Evolutionary conservation across 1,284 basidiomycete genomes (phyloP), one percentile per base, ranked within the genome.

Genomic region (Butyriboletus appendiculatus): DNA sequence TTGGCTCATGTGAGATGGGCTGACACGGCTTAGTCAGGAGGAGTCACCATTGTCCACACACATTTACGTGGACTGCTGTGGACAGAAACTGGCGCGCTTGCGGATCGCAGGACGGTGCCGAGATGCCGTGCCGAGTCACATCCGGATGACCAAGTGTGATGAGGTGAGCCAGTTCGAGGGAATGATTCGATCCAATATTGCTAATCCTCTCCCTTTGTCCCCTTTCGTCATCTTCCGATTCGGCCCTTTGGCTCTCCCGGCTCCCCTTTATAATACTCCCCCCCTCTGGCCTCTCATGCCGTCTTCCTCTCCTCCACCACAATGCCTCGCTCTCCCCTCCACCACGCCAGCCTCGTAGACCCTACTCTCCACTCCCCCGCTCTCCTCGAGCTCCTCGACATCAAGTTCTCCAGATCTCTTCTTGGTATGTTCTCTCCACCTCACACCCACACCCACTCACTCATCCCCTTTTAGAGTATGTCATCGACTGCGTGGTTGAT

Each of bases 301-400:
- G 16, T 20, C 26, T 18, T 38, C 44, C 38, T 33, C 39, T 40
- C 6, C 48, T 5, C 33, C 45, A 50, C 45, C 8, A 37, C 57
- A 41, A 67, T 67, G 65, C 37, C 43, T 1, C 56, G 48, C 47
- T 76, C 74, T 2, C 71, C 79, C 8, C 55, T 86, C 41, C 85
- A 88, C 71, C 78, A 73, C 32, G 84, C 84, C 3, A 81, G 77
- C 62, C 83, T 87, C 63, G 80, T 88, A 48, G 80, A 87, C 69
- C 74, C 84, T 18, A 66, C 81, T 2, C 63, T 73, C 2, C 86
- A 89, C 67, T 81, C 82, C 2, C 80, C 81, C 20, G 84, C 78
- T 24, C 78, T 88, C 50, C 74, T 88, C 49, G 76, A 85, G 64
- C 80, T 90, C 54, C 72, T 88, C 62, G 79, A 82, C 57, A 67